Base-by-base conservation (phyloP, 1,284 basidiomycete species). In the Apiotrichum laibachii region DNA sequence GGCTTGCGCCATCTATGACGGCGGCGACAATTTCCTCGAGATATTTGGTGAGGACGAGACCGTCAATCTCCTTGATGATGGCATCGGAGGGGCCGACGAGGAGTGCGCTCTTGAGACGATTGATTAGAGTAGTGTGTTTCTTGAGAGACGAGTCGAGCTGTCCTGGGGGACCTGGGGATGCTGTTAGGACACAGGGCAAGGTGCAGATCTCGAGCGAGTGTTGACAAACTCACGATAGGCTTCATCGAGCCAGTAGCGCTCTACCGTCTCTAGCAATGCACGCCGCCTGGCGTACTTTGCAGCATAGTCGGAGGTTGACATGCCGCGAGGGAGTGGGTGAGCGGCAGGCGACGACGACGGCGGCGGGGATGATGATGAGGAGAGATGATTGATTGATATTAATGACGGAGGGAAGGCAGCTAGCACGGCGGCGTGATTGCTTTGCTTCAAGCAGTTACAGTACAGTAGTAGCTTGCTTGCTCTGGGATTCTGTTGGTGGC, bases 21-120 rank as follows among this genome's bases (percentile, higher is more conserved):
- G 92, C 93, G 13, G 87, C 86, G 1, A 90, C 88, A 62, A 98
- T 88, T 79, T 99, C 96, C 69, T 97, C 94, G 54, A 95, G 83
- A 74, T 99, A 98, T 77, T 97, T 99, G 79, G 92, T 92, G 50
- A 99, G 82, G 5, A 91, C 88, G 49, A 99, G 83, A 0, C 86
- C 83, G 61, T 90, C 87, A 63, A 96, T 86, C 71, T 99, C 96
- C 77, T 94, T 95, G 70, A 94, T 80, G 60, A 96, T 85, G 68
- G 89, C 86, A 65, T 92, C 90, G 1, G 74, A 50, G 1, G 76
- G 75, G 18, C 75, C 74, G 22, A 73, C 64, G n/a, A 78, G 68
- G 5, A 79, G 62, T 0, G 70, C 62, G 11, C 73, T 68, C 53
- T 85, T 85, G 70, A 95, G 87, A 40, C 89, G 86, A 77, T 94